These are phyloP conservation scores for Kwoniella mangroviensis DNA, from an alignment of 768 basidiomycete species.

Conservation along the genomic window DNA sequence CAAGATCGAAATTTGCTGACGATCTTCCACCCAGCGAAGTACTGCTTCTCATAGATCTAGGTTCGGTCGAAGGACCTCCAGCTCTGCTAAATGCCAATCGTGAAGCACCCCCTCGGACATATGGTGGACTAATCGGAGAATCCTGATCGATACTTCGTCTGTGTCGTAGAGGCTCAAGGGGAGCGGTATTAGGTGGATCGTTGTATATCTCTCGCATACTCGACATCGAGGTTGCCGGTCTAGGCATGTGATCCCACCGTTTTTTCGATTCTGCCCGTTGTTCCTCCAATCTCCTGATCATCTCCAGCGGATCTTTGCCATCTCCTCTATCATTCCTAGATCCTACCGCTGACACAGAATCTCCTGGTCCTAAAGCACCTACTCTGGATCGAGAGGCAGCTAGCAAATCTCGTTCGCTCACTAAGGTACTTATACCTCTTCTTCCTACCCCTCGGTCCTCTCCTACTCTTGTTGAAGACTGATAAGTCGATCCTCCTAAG, in stretches of 20 bases:
- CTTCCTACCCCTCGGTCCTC: background rate
- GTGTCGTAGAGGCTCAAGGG: slow-evolving; percentile 30
- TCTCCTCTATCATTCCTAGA: slow-evolving; percentile 12
- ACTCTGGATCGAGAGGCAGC: slow-evolving; percentile 16
- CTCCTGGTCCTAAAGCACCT: slow-evolving; percentile 29
- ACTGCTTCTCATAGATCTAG: slow-evolving; percentile 38
- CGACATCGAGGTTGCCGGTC: slow-evolving; percentile 48
- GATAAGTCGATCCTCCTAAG: slow-evolving; percentile 27
- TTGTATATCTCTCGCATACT: slow-evolving; percentile 34
- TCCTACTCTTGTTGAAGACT: slow-evolving; percentile 12
- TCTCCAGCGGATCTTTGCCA: slow-evolving; percentile 43
- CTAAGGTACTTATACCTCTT: slow-evolving; percentile 15
- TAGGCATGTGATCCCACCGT: slow-evolving; percentile 37
- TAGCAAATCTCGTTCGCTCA: slow-evolving; percentile 24
- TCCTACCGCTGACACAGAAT: slow-evolving; percentile 45
- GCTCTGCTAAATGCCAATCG: slow-evolving; percentile 19
- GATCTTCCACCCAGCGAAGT: slow-evolving; percentile 31
- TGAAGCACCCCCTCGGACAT: slow-evolving; percentile 18
- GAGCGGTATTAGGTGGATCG: slow-evolving; percentile 36
- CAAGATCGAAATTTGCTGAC: slow-evolving; percentile 24
- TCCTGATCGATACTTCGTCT: slow-evolving; percentile 30
- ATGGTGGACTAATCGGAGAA: slow-evolving; percentile 28
- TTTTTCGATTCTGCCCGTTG: slow-evolving; percentile 34
- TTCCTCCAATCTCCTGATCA: slow-evolving; percentile 39
- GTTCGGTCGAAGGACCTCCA: slow-evolving; percentile 32